phyloP scores from a whole-genome alignment of 306 rosid species.

The Quercus gilva region DNA sequence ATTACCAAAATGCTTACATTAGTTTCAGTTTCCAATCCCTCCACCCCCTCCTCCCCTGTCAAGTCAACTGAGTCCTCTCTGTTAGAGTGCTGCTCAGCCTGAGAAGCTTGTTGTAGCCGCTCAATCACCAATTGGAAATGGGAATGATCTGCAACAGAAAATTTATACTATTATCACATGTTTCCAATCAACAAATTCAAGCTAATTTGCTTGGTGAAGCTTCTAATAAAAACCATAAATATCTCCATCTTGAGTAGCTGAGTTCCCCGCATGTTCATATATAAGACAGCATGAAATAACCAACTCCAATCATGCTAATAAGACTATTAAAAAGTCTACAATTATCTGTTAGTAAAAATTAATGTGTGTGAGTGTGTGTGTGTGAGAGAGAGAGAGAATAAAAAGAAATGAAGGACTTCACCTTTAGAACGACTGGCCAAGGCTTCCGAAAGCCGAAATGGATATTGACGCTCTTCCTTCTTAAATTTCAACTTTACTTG shows the following conservation, averaged over 20 bases:
- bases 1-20: slow-evolving; percentile 47
- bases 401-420: slow-evolving; percentile 26
- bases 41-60: slow-evolving; percentile 40
- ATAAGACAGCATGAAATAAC: neutral
- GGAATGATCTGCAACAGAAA: slow-evolving; percentile 48
- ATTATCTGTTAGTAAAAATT: neutral
- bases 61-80: slow-evolving; percentile 42
- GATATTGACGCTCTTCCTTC: slow-evolving; percentile 72
- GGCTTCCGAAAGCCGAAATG: slow-evolving; percentile 55
- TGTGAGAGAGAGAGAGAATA: slow-evolving; percentile 1
- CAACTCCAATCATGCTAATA: neutral
- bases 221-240: neutral
- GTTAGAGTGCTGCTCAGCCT: slow-evolving; percentile 45
- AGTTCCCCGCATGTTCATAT: neutral
- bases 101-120: slow-evolving; percentile 56
- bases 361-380: neutral
- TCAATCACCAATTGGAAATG: slow-evolving; percentile 53
- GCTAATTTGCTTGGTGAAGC: neutral
- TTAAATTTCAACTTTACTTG: slow-evolving; percentile 78
- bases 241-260: neutral
- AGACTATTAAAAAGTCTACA: neutral
- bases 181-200: neutral
- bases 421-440: slow-evolving; percentile 51
- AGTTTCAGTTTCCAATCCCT: slow-evolving; percentile 28
- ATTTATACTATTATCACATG: neutral